Conservation (phyloP, 176 grass and related monocot species). For the Rhynchospora pubera region DNA sequence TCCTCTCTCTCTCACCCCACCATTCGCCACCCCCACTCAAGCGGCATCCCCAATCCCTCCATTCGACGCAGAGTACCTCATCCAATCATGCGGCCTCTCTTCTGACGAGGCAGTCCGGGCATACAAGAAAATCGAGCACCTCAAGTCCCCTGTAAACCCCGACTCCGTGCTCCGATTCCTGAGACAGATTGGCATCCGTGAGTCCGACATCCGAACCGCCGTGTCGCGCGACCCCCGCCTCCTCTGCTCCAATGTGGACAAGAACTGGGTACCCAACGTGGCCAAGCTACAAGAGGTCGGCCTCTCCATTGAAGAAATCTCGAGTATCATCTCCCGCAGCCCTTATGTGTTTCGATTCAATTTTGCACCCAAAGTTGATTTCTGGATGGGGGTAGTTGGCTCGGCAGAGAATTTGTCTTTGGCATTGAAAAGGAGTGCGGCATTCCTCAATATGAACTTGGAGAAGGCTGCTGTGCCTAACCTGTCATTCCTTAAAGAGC, state of each 20-base stretch:
- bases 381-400: constrained; percentile 17
- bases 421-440: neutral
- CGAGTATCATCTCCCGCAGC: neutral
- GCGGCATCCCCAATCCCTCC: neutral
- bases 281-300: neutral
- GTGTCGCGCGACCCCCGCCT: neutral
- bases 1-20: neutral
- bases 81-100: neutral
- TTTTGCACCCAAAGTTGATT: constrained; percentile 19
- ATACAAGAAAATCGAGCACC: neutral
- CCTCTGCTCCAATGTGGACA: neutral
- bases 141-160: neutral
- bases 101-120: neutral
- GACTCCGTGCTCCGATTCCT: neutral
- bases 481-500: neutral
- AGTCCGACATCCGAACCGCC: neutral
- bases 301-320: neutral
- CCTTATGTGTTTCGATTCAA: neutral
- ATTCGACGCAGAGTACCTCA: neutral
- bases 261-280: neutral
- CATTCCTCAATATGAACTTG: neutral
- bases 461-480: neutral
- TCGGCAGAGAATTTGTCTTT: constrained; percentile 7
- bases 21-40: neutral
- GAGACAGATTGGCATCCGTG: neutral